Conservation (phyloP, 2,329 filamentous ascomycete species). For the Aspergillus quadricinctus region DNA sequence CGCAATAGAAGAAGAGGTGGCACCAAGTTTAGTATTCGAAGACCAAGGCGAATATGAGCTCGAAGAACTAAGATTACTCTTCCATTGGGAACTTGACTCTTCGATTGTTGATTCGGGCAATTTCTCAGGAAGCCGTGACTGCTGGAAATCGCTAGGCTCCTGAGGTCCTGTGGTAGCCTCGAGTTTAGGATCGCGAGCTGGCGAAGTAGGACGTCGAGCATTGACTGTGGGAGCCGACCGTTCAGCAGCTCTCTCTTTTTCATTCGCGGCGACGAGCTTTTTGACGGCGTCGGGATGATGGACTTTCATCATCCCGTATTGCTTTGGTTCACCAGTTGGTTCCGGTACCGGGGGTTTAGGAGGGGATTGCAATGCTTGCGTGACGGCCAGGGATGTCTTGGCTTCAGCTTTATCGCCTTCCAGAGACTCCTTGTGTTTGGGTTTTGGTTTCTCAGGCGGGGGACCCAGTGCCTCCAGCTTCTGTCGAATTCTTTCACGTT, state of each 20-base stretch:
- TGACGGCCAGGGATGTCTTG: slow-evolving; percentile 16
- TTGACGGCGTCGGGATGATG: slow-evolving; percentile 54
- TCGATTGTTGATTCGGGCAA: slow-evolving; percentile 25
- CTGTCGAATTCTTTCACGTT: slow-evolving; percentile 53
- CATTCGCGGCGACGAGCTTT: slow-evolving; percentile 36
- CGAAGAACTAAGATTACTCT: slow-evolving; percentile 33
- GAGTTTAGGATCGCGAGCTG: slow-evolving; percentile 26
- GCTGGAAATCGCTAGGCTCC: slow-evolving; percentile 17
- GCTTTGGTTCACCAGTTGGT: slow-evolving; percentile 53
- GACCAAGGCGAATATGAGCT: slow-evolving; percentile 37
- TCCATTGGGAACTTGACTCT: slow-evolving; percentile 35
- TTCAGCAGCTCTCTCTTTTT: slow-evolving; percentile 33
- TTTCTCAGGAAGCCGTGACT: slow-evolving; percentile 17
- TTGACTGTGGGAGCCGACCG: slow-evolving; percentile 24
- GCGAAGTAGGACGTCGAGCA: slow-evolving; percentile 28
- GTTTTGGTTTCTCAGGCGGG: slow-evolving; percentile 34
- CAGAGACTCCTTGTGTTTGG: slow-evolving; percentile 23
- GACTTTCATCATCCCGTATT: slow-evolving; percentile 61
- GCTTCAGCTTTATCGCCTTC: slow-evolving; percentile 24
- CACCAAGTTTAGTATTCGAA: slow-evolving; percentile 30
- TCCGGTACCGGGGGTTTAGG: slow-evolving; percentile 57
- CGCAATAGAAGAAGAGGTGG: slow-evolving; percentile 31
- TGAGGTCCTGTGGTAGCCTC: slow-evolving; percentile 29
- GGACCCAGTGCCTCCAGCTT: slow-evolving; percentile 53
- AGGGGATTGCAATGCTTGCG: slow-evolving; percentile 45